These are phyloP conservation scores for Marasmius fiardii DNA, from an alignment of 1,284 basidiomycete species.

Conservation along the genomic window DNA sequence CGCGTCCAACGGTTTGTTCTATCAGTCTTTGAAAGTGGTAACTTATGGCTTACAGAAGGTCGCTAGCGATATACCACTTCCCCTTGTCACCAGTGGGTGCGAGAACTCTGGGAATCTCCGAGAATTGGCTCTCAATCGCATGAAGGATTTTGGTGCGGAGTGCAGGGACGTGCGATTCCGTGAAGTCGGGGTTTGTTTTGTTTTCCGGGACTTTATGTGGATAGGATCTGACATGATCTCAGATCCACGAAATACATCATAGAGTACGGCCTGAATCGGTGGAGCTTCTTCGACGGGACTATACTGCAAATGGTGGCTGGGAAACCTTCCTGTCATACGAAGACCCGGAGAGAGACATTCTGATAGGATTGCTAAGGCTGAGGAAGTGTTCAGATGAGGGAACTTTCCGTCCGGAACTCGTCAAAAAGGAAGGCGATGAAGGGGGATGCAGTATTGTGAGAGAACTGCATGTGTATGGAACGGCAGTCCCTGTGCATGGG, in stretches of 20 bases:
- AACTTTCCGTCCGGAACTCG: constrained; percentile 93
- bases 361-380: constrained; percentile 90
- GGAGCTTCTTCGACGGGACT: constrained; percentile 96
- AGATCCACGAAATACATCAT: constrained; percentile 99
- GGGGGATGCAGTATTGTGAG: constrained; percentile 92
- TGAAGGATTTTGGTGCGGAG: constrained; percentile 99
- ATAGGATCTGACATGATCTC: constrained; percentile 1
- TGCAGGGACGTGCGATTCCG: constrained; percentile 97
- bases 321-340: constrained; percentile 99
- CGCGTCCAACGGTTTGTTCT: constrained; percentile 82
- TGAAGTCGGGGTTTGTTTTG: constrained; percentile 86
- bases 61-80: constrained; percentile 89
- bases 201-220: constrained; percentile 2
- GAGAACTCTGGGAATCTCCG: constrained; percentile 97
- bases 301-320: constrained; percentile 97
- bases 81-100: constrained; percentile 93
- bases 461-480: constrained; percentile 99
- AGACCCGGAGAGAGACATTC: constrained; percentile 95
- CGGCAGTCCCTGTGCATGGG: constrained; percentile 95
- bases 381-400: constrained; percentile 96
- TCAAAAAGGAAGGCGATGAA: constrained; percentile 54
- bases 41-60: constrained; percentile 12
- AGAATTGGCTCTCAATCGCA: constrained; percentile 92
- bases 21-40: constrained; percentile 3
- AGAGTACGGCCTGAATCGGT: constrained; percentile 95